A percentile compares a stretch with the other conserved stretches of the same genome.
These are phyloP conservation scores for Aspergillus incahuasiensis DNA, from an alignment of 495 filamentous ascomycete species.

Conservation along the genomic window DNA sequence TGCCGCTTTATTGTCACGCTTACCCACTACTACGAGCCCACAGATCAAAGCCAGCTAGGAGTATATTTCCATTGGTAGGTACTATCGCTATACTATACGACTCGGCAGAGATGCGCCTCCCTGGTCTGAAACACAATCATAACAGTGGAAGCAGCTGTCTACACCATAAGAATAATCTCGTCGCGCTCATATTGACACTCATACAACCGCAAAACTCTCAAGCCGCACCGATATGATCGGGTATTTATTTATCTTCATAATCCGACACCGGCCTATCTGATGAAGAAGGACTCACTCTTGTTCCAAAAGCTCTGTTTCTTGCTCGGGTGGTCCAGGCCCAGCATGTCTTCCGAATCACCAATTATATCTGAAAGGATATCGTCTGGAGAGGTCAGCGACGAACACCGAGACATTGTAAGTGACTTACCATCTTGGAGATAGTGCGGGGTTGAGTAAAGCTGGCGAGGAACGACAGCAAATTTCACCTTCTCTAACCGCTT, in stretches of 20 bases:
- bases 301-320: constrained; percentile 57
- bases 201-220: background rate
- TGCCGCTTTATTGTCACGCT: background rate
- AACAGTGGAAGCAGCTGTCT: background rate
- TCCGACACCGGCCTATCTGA: constrained; percentile 49
- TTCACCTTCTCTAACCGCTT: constrained; percentile 99
- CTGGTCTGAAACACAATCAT: background rate
- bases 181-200: background rate
- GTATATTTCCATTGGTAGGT: background rate
- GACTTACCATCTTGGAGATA: constrained; percentile 85
- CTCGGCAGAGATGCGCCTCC: background rate
- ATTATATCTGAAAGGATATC: constrained; percentile 76
- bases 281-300: constrained; percentile 61
- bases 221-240: background rate
- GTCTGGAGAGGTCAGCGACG: constrained; percentile 48
- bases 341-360: constrained; percentile 63
- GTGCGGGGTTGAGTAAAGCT: constrained; percentile 64
- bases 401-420: background rate
- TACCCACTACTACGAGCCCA: too few relatives aligned
- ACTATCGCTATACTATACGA: background rate
- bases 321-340: constrained; percentile 90
- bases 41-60: too few relatives aligned
- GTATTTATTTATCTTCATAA: background rate
- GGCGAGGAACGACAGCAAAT: constrained; percentile 75
- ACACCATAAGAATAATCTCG: background rate